phyloP scores from a whole-genome alignment of 345 rosid genomes.

The Syzygium oleosum region DNA sequence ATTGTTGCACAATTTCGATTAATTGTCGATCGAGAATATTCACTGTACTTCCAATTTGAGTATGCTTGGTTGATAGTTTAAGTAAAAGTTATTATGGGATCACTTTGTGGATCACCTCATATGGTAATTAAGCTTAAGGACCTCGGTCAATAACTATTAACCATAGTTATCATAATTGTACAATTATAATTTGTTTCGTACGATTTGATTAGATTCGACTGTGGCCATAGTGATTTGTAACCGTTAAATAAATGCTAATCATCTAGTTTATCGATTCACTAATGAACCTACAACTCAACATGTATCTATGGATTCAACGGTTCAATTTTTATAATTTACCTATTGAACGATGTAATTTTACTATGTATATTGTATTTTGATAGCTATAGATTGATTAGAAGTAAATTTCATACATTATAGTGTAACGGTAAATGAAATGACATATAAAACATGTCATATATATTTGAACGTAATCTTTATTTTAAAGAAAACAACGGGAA shows the following conservation, averaged over 20 bases:
- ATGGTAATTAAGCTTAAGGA: background rate
- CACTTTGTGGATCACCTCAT: background rate
- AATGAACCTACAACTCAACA: background rate
- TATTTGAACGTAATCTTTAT: background rate
- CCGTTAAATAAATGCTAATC: background rate
- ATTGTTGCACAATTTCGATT: conserved; percentile 36
- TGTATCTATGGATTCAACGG: background rate
- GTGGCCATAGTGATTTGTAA: background rate
- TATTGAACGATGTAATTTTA: background rate
- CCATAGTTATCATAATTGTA: background rate
- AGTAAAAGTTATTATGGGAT: background rate
- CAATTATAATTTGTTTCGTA: background rate
- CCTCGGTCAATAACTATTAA: background rate
- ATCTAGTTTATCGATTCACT: background rate
- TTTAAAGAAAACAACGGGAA: background rate
- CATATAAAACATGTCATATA: no score
- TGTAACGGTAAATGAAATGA: no score
- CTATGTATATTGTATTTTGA: no score
- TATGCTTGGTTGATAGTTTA: background rate
- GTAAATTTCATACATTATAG: no score
- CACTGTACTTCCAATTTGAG: conserved; percentile 7
- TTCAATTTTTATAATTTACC: background rate
- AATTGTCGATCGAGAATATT: conserved; percentile 43
- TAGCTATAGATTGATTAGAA: no score
- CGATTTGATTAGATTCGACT: background rate